A percentile compares a stretch with the other conserved stretches of the same genome.
Conservation (phyloP, 805 yeast genomes). For the Debaryomyces castellii region DNA sequence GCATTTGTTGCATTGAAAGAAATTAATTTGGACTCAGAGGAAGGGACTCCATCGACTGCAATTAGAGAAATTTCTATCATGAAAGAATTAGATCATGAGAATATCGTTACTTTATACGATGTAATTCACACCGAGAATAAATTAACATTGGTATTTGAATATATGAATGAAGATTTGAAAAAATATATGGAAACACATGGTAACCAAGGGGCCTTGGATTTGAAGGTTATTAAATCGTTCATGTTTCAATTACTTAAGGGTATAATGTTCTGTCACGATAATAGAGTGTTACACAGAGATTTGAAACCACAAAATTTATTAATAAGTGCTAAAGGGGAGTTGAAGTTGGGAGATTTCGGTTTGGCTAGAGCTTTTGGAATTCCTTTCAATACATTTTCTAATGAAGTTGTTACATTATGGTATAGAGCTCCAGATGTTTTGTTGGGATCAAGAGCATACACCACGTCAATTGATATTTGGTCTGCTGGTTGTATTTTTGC, state of each 20-base stretch:
- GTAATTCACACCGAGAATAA: slow-evolving; percentile 97
- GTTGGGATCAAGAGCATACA: slow-evolving; percentile 90
- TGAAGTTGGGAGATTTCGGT: slow-evolving; percentile 95
- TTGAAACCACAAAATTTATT: slow-evolving; percentile 93
- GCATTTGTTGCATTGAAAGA: slow-evolving; percentile 93
- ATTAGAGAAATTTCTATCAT: slow-evolving; percentile 92
- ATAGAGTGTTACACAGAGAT: slow-evolving; percentile 80
- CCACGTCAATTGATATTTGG: slow-evolving; percentile 98
- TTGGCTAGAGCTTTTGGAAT: slow-evolving; percentile 97
- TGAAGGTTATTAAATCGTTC: slow-evolving; percentile 77
- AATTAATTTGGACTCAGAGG: slow-evolving; percentile 91
- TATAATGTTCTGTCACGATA: slow-evolving; percentile 82
- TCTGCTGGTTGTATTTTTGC: slow-evolving; percentile 98
- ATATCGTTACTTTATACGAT: slow-evolving; percentile 88
- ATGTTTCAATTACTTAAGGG: slow-evolving; percentile 94
- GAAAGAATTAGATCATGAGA: slow-evolving; percentile 92
- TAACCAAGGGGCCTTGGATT: slow-evolving; percentile 67
- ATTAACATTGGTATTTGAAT: slow-evolving; percentile 89
- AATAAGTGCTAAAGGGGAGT: slow-evolving; percentile 84
- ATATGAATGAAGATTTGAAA: slow-evolving; percentile 89
- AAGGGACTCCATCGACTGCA: slow-evolving; percentile 98
- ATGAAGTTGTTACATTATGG: slow-evolving; percentile 98
- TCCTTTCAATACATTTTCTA: slow-evolving; percentile 95
- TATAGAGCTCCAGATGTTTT: slow-evolving; percentile 97
- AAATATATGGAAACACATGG: slow-evolving; percentile 92